Base-by-base conservation (phyloP, 83 land plant genomes). In the Picea abies region DNA sequence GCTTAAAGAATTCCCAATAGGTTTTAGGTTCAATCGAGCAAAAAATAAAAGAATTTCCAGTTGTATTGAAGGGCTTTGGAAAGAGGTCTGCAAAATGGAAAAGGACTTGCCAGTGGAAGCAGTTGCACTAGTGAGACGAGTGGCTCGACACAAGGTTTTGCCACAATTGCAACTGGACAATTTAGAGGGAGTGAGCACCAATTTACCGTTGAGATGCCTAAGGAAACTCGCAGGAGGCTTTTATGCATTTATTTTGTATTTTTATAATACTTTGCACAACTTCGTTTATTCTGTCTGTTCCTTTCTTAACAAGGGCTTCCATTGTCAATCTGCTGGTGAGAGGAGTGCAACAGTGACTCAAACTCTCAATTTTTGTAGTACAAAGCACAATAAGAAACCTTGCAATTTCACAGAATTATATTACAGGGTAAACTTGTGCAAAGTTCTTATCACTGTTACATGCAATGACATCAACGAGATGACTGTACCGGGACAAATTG, bases 41-140 rank as follows among this genome's bases (percentile, higher is more conserved):
- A 71, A 71, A 41, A 39, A 47, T 71, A 71, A 71, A 71, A 44
- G 41, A 37, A 29, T 71, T 71, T 2, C 52, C 3, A 19, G 52
- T 17, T 41, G 76, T 39, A 71, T 71, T 71, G 76, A 71, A 37
- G 52, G 76, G 49, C 76, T 71, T 39, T 41, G 56, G 76, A 71
- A 71, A 39, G 76, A 71, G 49, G 76, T 71, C 12, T 71, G 76
- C 41, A 22, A 71, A 39, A 41, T 37, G 41, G 76, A 71, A 71
- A 71, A 37, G 7, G 12, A 71, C 49, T 39, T 71, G 76, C 76
- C 52, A 37, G 76, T 71, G 49, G 76, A 71, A 71, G 76, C 52
- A 39, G 49, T 71, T 71, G 76, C n/a, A 71, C 76, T 37, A 41
- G 52, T 39, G 56, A 71, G 76, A 41, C 76, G 52, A 71, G 12